phyloP scores from a whole-genome alignment of 495 filamentous ascomycete genomes.

The Penicillium pancosmium region DNA sequence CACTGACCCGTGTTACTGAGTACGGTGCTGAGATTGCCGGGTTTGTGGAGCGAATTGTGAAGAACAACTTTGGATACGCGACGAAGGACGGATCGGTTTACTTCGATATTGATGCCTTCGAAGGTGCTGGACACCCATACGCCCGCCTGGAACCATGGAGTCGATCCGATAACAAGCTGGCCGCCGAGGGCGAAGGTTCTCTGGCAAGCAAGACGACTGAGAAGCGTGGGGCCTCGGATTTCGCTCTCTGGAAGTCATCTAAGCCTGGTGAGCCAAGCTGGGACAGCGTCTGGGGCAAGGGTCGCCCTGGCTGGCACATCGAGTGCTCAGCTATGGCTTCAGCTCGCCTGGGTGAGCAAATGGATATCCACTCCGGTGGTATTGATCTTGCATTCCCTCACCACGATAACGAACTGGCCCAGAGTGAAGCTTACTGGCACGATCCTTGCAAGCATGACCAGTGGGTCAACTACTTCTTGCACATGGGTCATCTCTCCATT shows the following conservation, averaged over 20 bases:
- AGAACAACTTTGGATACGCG: conserved; percentile 83
- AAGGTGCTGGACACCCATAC: conserved; percentile 79
- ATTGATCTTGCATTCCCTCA: conserved; percentile 94
- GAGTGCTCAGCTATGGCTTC: conserved; percentile 98
- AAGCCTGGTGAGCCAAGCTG: conserved; percentile 93
- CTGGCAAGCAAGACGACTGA: conserved; percentile 66
- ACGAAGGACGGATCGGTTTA: conserved; percentile 87
- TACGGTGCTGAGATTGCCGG: conserved; percentile 81
- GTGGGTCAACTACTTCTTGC: conserved; percentile 96
- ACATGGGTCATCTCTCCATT: conserved; percentile 94
- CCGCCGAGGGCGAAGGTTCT: conserved; percentile 89
- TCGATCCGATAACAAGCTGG: conserved; percentile 75
- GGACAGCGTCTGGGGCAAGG: conserved; percentile 82
- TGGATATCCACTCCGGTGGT: conserved; percentile 94
- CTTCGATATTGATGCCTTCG: conserved; percentile 89
- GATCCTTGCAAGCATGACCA: conserved; percentile 53
- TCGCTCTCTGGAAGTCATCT: conserved; percentile 92
- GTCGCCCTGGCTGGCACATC: conserved; percentile 95
- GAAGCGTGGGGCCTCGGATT: conserved; percentile 78
- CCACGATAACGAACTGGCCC: conserved; percentile 94
- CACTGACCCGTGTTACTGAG: conserved; percentile 84
- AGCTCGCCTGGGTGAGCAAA: conserved; percentile 73
- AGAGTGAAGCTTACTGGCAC: conserved; percentile 83
- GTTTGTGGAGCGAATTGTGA: conserved; percentile 75
- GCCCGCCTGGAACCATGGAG: conserved; percentile 87